These are phyloP conservation scores for Penicillium desertorum DNA, from an alignment of 495 filamentous ascomycete genomes.

Conservation along the genomic window DNA sequence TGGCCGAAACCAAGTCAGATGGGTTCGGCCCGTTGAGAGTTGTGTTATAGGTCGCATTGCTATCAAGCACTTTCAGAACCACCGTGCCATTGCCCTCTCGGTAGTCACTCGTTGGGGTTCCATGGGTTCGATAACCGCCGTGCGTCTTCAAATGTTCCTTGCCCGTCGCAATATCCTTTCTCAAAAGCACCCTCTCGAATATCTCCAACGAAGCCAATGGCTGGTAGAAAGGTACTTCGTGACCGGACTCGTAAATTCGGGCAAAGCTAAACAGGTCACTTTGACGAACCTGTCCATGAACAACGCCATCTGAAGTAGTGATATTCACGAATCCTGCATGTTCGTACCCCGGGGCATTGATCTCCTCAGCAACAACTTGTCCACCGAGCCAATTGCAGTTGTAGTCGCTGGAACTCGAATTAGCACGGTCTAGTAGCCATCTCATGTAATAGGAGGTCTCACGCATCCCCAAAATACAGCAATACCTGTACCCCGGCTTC, in stretches of 20 bases:
- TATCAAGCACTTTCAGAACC: conserved; percentile 47
- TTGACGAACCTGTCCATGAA: conserved; percentile 66
- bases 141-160: conserved; percentile 25
- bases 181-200: conserved; percentile 57
- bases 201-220: conserved; percentile 59
- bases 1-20: background rate
- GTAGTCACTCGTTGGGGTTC: conserved; percentile 51
- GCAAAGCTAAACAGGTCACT: conserved; percentile 68
- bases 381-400: conserved; percentile 62
- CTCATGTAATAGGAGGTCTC: background rate
- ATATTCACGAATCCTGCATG: conserved; percentile 56
- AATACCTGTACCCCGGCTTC: conserved; percentile 51
- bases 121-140: conserved; percentile 46
- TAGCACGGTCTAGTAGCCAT: background rate
- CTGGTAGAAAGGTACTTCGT: conserved; percentile 70
- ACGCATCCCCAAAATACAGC: conserved; percentile 60
- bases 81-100: conserved; percentile 59
- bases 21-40: conserved; percentile 49
- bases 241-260: conserved; percentile 68
- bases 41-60: conserved; percentile 55
- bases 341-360: conserved; percentile 47
- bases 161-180: conserved; percentile 62
- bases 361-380: conserved; percentile 49
- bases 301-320: conserved; percentile 52
- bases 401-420: conserved; percentile 45